Conservation (phyloP, 306 rosid species). For the Glycine tomentella region DNA sequence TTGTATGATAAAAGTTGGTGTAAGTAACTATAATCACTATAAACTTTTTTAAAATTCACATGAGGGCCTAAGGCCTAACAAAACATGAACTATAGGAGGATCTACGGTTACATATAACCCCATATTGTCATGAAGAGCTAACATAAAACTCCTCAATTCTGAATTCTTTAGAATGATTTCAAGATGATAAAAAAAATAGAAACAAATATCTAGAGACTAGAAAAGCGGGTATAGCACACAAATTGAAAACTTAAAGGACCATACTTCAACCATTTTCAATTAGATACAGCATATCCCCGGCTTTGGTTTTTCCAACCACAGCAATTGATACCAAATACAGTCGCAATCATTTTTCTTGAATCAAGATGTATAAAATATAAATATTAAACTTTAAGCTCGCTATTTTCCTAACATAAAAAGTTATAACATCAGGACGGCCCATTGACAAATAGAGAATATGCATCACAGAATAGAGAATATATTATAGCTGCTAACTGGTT, state of each 20-base stretch:
- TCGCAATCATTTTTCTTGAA: too few relatives aligned
- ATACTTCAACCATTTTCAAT: too few relatives aligned
- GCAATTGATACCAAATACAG: too few relatives aligned
- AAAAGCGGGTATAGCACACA: not conserved
- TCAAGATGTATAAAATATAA: not conserved
- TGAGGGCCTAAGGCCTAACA: too few relatives aligned
- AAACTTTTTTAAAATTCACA: too few relatives aligned
- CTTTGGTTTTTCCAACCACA: too few relatives aligned
- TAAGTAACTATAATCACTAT: not conserved
- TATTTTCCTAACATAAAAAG: not conserved
- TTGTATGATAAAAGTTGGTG: not conserved
- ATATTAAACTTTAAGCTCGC: not conserved
- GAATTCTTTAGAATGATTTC: not conserved
- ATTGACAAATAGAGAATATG: too few relatives aligned
- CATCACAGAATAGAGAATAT: conserved; percentile 14
- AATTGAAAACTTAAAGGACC: not conserved
- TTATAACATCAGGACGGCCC: not conserved
- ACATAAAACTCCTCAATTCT: not conserved
- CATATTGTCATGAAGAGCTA: too few relatives aligned
- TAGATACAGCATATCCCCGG: too few relatives aligned
- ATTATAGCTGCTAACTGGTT: conserved; percentile 1
- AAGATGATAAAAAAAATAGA: not conserved
- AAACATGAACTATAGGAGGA: too few relatives aligned
- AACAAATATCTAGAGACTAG: not conserved
- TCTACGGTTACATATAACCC: too few relatives aligned